Evolutionary conservation across 139 green algal genomes (phyloP), one percentile per base, ranked within the genome.

Genomic region (Ostreobium quekettii): DNA sequence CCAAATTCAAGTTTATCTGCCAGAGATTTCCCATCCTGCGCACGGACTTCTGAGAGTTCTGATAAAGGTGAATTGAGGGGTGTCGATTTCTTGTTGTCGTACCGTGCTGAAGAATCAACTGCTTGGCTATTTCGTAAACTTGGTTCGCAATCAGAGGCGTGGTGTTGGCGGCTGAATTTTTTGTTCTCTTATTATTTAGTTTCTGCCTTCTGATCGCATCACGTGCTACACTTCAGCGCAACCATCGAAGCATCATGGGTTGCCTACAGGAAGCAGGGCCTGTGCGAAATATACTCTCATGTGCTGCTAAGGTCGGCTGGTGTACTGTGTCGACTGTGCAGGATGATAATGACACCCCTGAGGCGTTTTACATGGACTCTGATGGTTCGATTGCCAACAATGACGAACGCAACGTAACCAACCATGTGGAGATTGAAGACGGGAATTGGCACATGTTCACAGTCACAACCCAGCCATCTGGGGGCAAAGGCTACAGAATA

Each of bases 381-480:
- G 53, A 62, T 29, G 53, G 53, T 26, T 26, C n/a, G 33, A 26
- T 62, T 7, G 33, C 29, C 19, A 7, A n/a, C 7, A 26, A 62
- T n/a, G 19, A 11, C n/a, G 7, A 35, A 29, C 15, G 53, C 7
- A 32, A 11, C 15, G 53, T 11, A 62, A 11, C 15, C 7, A 7
- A 73, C 58, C 63, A 60, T 1, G 63, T 71, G 4, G 49, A 77
- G 38, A 64, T 85, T 11, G 57, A 60, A 48, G 80, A 86, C 59
- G 77, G 74, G 4, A 26, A 62, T 28, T 90, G 85, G 84, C 83
- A 90, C 71, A 87, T 89, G 77, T 19, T 86, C 30, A 85, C 78
- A 1, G 37, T 91, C 15, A 73, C 81, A 33, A 78, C 75, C n/a
- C 32, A 73, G 39, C 60, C 76, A 4, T 39, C n/a, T n/a, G 66